Percentiles rank a stretch among this genome's conserved stretches.
Evolutionary conservation across 2,329 filamentous ascomycete genomes (phyloP).

Genomic region (Purpureocillium lavendulum): DNA sequence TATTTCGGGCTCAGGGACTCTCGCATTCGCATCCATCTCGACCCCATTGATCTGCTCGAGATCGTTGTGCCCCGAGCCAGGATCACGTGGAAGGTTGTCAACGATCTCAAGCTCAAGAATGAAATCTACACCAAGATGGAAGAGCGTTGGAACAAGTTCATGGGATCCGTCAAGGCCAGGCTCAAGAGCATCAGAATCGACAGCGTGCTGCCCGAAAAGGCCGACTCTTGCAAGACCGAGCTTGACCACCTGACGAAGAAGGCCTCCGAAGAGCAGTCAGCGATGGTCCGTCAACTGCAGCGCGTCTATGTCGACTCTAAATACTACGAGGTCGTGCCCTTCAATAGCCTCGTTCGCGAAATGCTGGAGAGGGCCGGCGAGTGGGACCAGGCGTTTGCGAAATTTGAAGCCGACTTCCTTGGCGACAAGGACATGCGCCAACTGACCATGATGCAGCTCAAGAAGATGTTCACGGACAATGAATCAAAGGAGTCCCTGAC

Average conservation of each 20-base stretch:
- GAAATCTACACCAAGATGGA: conserved; percentile 78
- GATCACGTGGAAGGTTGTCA: conserved; percentile 96
- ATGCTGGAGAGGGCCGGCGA: conserved; percentile 89
- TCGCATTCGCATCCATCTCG: conserved; percentile 83
- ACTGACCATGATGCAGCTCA: conserved; percentile 83
- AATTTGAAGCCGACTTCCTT: conserved; percentile 89
- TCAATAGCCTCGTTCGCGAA: conserved; percentile 80
- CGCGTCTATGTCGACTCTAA: conserved; percentile 87
- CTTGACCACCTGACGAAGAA: conserved; percentile 71
- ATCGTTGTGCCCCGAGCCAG: conserved; percentile 84
- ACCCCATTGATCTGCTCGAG: conserved; percentile 85
- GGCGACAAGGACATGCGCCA: conserved; percentile 94
- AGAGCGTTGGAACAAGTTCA: conserved; percentile 77
- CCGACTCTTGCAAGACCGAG: conserved; percentile 72
- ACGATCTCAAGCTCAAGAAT: conserved; percentile 87
- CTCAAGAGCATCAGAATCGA: conserved; percentile 86
- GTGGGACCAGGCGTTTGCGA: conserved; percentile 84
- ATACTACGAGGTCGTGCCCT: conserved; percentile 93
- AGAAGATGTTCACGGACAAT: conserved; percentile 89
- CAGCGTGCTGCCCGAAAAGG: conserved; percentile 80
- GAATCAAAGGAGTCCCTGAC: conserved; percentile 70
- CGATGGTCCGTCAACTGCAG: conserved; percentile 69
- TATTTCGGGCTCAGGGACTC: conserved; percentile 88
- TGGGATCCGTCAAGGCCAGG: conserved; percentile 74
- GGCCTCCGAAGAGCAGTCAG: conserved; percentile 73